These are phyloP conservation scores for Saccharomycopsis fibuligera DNA, from an alignment of 805 yeast genomes.

Conservation along the genomic window DNA sequence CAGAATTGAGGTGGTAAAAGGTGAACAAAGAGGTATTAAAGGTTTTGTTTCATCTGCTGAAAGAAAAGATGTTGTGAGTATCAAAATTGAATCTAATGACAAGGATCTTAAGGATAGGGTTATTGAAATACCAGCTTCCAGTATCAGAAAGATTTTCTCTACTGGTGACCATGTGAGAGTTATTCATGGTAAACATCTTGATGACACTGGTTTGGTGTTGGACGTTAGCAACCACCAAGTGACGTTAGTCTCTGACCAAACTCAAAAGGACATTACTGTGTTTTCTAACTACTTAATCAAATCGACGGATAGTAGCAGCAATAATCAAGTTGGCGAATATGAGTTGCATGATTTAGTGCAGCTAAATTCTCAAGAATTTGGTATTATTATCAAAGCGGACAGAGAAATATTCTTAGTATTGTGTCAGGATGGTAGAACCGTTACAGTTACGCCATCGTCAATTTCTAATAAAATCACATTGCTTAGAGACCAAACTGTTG, in stretches of 20 bases:
- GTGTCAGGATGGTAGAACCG: slow-evolving; percentile 72
- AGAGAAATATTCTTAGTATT: slow-evolving; percentile 77
- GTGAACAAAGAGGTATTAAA: slow-evolving; percentile 86
- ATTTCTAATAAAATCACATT: slow-evolving; percentile 70
- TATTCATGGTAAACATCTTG: slow-evolving; percentile 82
- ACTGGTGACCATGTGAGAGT: slow-evolving; percentile 96
- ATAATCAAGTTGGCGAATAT: slow-evolving; percentile 69
- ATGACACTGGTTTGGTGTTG: slow-evolving; percentile 93
- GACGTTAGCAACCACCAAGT: slow-evolving; percentile 78
- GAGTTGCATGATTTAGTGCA: slow-evolving; percentile 88
- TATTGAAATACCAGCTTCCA: slow-evolving; percentile 71
- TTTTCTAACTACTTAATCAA: slow-evolving; percentile 87
- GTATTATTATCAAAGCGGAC: slow-evolving; percentile 85
- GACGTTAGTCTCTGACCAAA: slow-evolving; percentile 82
- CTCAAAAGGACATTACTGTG: slow-evolving; percentile 82
- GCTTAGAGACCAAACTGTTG: slow-evolving; percentile 65
- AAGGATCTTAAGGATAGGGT: slow-evolving; percentile 46
- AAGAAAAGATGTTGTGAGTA: slow-evolving; percentile 44
- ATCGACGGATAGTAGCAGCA: slow-evolving; percentile 80
- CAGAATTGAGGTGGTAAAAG: slow-evolving; percentile 82
- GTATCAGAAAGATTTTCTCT: slow-evolving; percentile 76
- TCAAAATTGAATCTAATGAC: slow-evolving; percentile 40
- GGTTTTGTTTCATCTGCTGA: slow-evolving; percentile 66
- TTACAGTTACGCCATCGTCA: slow-evolving; percentile 71
- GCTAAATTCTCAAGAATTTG: slow-evolving; percentile 77